A percentile compares a stretch with the other conserved stretches of the same genome.
phyloP scores from a whole-genome alignment of 2,329 filamentous ascomycete species.

The Metarhizium sp. region DNA sequence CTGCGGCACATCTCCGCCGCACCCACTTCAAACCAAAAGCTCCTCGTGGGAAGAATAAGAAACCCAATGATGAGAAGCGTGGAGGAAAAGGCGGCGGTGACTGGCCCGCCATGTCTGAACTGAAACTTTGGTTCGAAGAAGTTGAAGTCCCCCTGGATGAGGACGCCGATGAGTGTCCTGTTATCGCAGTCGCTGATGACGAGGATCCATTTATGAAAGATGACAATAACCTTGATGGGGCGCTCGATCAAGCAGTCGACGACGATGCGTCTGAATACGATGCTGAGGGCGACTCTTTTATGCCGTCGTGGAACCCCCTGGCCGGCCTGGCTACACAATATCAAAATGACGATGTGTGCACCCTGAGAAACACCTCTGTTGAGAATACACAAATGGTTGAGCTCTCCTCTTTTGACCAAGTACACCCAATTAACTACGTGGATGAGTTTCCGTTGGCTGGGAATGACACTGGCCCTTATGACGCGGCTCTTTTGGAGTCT shows the following conservation, averaged over 20 bases:
- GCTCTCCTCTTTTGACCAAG: neutral
- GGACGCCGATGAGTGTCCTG: conserved; percentile 21
- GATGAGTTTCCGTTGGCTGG: neutral
- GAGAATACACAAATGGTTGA: neutral
- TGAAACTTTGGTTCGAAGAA: conserved; percentile 50
- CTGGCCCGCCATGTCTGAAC: conserved; percentile 45
- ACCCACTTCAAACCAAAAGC: conserved; percentile 72
- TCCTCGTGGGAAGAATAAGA: conserved; percentile 33
- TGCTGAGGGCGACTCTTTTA: neutral
- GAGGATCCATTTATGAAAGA: conserved; percentile 14
- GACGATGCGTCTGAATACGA: neutral
- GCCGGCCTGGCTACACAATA: neutral
- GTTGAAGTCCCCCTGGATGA: conserved; percentile 29
- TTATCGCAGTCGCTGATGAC: conserved; percentile 21
- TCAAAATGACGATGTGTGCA: neutral
- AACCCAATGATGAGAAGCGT: conserved; percentile 34
- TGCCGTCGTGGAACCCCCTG: neutral
- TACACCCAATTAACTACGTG: neutral
- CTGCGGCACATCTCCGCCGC: conserved; percentile 78
- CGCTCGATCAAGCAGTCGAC: neutral
- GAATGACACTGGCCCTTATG: neutral
- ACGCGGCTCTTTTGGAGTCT: neutral
- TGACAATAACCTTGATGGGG: neutral
- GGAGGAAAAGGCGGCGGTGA: conserved; percentile 45
- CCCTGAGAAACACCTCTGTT: neutral